Evolutionary conservation across 257 asterid species (phyloP), one percentile per base, ranked within the genome.

Genomic region (Rhazya stricta): DNA sequence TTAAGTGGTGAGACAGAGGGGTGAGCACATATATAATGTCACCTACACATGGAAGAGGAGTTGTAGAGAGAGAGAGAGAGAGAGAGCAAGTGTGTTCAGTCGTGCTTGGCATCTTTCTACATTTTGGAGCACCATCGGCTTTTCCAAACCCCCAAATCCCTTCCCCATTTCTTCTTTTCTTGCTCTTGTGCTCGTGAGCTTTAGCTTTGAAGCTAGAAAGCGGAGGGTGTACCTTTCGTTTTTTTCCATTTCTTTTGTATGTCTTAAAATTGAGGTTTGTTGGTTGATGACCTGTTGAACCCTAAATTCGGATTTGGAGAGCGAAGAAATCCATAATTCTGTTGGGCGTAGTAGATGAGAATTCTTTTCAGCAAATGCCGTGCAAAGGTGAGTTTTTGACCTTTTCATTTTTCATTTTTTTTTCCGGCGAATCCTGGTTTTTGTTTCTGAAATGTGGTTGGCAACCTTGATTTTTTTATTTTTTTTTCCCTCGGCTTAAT

Each of bases 61-160:
- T 37, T 51, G 42, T 63, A 70, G 79, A 75, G 83, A 79, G 77
- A 79, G 79, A 75, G 32, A 30, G 57, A 56, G 7, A 78, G n/a
- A n/a, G n/a, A n/a, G n/a, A n/a, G n/a, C n/a, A n/a, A n/a, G n/a
- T n/a, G 41, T 50, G 60, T 43, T 50, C 75, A 56, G 76, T 80
- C 74, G 46, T 76, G 83, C 79, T 78, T 83, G 84, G 73, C 83
- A 81, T 79, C 81, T 77, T 84, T 43, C 71, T 32, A n/a, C 78
- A 72, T 70, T 67, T 86, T 67, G 51, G 70, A 78, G 80, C 83
- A 42, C 82, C 57, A 74, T 77, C 76, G 81, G 72, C 81, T 81
- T 78, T 80, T 37, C 72, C 85, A 15, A 76, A 85, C 71, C 81
- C 66, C 65, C 54, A 16, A 9, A 23, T 29, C 21, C 43, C 32